A percentile compares a stretch with the other conserved stretches of the same genome.
Conservation (phyloP, 2,329 filamentous ascomycete species). For the Ustilaginoidea virens region DNA sequence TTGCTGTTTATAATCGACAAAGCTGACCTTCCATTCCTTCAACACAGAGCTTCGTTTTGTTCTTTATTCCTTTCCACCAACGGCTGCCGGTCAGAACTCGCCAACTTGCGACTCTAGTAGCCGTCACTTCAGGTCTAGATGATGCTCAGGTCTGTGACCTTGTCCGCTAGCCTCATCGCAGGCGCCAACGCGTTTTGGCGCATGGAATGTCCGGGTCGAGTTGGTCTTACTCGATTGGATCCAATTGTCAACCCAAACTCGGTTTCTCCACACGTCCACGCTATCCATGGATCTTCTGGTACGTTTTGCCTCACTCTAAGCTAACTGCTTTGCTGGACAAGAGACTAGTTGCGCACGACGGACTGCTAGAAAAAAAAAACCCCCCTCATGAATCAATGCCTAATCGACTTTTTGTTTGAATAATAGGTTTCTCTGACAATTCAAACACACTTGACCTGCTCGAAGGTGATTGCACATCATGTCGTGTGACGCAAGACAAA, state of each 20-base stretch:
- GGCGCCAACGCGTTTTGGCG: conserved; percentile 65
- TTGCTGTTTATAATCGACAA: no score
- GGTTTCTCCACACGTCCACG: conserved; percentile 52
- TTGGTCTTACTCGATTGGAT: conserved; percentile 59
- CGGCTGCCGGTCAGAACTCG: no score
- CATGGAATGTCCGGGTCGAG: conserved; percentile 62
- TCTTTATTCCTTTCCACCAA: conserved; percentile 20
- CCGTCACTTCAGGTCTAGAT: conserved; percentile 3
- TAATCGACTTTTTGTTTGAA: neutral
- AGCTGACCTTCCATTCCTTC: no score
- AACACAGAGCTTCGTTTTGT: conserved; percentile 21
- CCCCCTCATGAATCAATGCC: no score
- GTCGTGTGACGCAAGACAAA: conserved; percentile 63
- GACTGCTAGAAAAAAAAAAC: neutral
- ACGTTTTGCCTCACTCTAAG: conserved; percentile 22
- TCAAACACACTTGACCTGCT: conserved; percentile 42
- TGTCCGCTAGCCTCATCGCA: conserved; percentile 19
- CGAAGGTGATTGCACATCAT: conserved; percentile 60
- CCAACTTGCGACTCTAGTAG: neutral
- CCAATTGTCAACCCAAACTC: conserved; percentile 52
- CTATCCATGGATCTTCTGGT: conserved; percentile 64
- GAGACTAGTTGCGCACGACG: neutral
- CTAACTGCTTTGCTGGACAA: neutral
- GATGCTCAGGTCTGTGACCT: conserved; percentile 20
- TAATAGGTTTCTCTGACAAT: conserved; percentile 46